phyloP scores from a whole-genome alignment of 106 monocot genomes.

The Platanthera guangdongensis region DNA sequence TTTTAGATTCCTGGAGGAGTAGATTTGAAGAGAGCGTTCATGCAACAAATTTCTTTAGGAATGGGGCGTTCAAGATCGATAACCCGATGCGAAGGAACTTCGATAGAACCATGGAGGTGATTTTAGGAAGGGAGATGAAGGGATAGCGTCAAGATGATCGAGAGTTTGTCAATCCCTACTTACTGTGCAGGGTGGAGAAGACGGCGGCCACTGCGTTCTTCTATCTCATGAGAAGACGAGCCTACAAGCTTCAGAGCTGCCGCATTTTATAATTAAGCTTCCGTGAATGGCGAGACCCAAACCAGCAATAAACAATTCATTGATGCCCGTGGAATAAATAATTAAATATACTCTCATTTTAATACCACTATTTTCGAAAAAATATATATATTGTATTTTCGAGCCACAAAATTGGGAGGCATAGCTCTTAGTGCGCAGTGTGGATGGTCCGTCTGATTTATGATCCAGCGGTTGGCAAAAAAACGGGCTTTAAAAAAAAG shows the following conservation, averaged over 20 bases:
- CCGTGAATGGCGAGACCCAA: too few relatives aligned
- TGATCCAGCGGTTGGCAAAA: too few relatives aligned
- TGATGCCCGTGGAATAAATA: too few relatives aligned
- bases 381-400: too few relatives aligned
- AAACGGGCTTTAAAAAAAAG: too few relatives aligned
- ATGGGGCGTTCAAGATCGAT: not conserved
- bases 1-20: not conserved
- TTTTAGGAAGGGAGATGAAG: not conserved
- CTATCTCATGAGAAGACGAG: not conserved
- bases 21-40: not conserved
- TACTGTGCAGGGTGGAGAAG: not conserved
- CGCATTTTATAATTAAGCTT: not conserved
- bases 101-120: not conserved
- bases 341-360: too few relatives aligned
- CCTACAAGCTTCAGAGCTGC: not conserved
- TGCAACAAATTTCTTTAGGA: not conserved
- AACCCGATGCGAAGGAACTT: not conserved
- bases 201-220: not conserved
- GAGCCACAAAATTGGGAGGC: too few relatives aligned
- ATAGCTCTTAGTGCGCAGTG: too few relatives aligned
- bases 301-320: too few relatives aligned
- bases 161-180: not conserved
- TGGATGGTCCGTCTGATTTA: too few relatives aligned
- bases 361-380: too few relatives aligned
- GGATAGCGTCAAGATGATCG: not conserved